Evolutionary conservation across 345 rosid genomes (phyloP), one percentile per base, ranked within the genome.

Genomic region (Citrus reticulata): DNA sequence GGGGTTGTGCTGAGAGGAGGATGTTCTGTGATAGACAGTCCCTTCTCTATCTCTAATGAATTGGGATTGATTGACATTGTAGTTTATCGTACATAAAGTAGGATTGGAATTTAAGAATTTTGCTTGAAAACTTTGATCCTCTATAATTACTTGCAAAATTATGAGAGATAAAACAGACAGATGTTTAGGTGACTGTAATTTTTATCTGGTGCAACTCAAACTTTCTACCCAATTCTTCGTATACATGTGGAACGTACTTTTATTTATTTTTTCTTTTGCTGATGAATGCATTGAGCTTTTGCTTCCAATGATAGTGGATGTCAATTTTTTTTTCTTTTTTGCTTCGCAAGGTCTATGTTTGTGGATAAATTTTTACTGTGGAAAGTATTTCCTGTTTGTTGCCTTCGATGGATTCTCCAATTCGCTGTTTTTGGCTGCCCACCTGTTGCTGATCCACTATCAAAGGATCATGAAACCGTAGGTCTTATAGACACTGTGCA

Each of bases 341-440:
- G 55, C 71, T 71, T 83, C 73, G 51, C 90, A 96, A 42, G 99
- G 90, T 85, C 91, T 74, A 76, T 96, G 87, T 90, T 94, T 84
- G 81, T 90, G 78, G 95, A 96, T 81, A 96, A 91, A 74, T 94
- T 96, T 86, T 84, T 94, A 81, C 91, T 94, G 5, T 96, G 99
- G 99, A 94, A 96, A 88, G 91, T 96, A 73, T 91, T 93, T 83
- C 97, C 99, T 77, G 68, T 92, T 57, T 79, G 90, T 81, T 96
- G 98, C 88, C 90, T 94, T 75, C 87, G 88, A 81, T 94, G 98
- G 99, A 90, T 94, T 72, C 86, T 96, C 79, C 98, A 96, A 66
- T 92, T 92, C 86, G 88, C 95, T 68, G 92, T 92, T 82, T 85
- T 96, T 76, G 86, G 84, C 72, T 88, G 90, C 80, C 94, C 97